These are phyloP conservation scores for Mrakia gelida DNA, from an alignment of 768 basidiomycete genomes.

Conservation along the genomic window DNA sequence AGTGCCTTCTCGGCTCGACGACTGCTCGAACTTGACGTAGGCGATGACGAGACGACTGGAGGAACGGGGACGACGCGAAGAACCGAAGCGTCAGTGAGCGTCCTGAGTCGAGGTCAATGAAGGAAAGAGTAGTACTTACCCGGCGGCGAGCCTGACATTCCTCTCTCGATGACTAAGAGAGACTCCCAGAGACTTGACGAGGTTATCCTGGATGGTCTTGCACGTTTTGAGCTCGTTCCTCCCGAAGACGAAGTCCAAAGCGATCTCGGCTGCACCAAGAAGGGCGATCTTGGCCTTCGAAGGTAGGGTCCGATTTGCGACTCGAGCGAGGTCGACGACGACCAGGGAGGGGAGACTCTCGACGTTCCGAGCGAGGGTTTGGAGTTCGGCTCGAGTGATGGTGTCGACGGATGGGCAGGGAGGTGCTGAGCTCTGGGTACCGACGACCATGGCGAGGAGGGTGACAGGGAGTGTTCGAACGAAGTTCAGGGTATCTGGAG, in stretches of 20 bases:
- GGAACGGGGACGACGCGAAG: neutral
- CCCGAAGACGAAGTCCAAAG: neutral
- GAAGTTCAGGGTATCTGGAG: neutral
- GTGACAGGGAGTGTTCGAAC: neutral
- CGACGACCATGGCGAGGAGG: neutral
- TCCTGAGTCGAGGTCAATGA: neutral
- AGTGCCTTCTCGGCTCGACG: neutral
- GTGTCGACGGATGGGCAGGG: neutral
- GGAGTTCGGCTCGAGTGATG: neutral
- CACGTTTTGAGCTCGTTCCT: neutral
- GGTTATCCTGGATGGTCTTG: neutral
- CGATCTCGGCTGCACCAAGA: neutral
- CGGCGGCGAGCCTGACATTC: conserved; percentile 33
- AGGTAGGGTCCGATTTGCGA: neutral
- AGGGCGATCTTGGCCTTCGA: conserved; percentile 20
- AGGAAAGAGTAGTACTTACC: conserved; percentile 20
- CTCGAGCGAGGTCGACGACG: neutral
- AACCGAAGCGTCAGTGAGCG: neutral
- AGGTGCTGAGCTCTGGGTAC: conserved; percentile 3
- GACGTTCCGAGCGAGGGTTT: neutral
- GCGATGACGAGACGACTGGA: conserved; percentile 32
- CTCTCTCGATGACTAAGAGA: conserved; percentile 25
- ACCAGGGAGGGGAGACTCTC: conserved; percentile 8
- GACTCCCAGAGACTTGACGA: neutral
- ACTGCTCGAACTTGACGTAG: conserved; percentile 24